phyloP scores from a whole-genome alignment of 1,139 yeast genomes.

The Taiozyma sp. region DNA sequence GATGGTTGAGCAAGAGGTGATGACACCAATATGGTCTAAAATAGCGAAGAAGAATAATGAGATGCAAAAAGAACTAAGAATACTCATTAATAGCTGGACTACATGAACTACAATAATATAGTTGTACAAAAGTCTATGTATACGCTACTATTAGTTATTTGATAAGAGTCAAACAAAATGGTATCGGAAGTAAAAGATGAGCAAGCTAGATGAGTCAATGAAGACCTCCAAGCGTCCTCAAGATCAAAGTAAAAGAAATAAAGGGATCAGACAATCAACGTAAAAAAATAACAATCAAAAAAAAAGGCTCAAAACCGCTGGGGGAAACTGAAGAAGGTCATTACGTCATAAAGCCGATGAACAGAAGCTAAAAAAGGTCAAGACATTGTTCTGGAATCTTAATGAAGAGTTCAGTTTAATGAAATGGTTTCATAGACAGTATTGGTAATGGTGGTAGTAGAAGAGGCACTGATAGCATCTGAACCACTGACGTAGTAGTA shows the following conservation, averaged over 20 bases:
- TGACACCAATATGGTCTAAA: no score
- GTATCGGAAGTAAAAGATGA: not conserved
- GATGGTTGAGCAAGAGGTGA: no score
- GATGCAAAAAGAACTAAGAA: no score
- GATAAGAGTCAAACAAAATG: not conserved
- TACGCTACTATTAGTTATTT: not conserved
- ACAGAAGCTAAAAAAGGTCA: not conserved
- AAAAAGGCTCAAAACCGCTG: not conserved
- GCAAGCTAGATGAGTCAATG: not conserved
- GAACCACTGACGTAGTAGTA: conserved; percentile 34
- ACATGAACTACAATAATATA: not conserved
- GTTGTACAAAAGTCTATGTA: not conserved
- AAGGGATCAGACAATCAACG: not conserved
- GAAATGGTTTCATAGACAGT: conserved; percentile 23
- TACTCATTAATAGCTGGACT: no score
- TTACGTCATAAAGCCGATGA: not conserved
- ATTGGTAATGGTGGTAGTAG: conserved; percentile 25
- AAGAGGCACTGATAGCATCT: conserved; percentile 26
- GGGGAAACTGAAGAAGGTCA: not conserved
- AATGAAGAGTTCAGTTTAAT: conserved; percentile 8
- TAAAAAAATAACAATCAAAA: not conserved
- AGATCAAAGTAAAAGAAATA: not conserved
- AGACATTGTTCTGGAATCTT: not conserved
- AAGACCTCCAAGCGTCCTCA: not conserved
- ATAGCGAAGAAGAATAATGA: no score